A percentile compares a stretch with the other conserved stretches of the same genome.
Conservation (phyloP, 257 asterid species). For the Solanum rostratum region DNA sequence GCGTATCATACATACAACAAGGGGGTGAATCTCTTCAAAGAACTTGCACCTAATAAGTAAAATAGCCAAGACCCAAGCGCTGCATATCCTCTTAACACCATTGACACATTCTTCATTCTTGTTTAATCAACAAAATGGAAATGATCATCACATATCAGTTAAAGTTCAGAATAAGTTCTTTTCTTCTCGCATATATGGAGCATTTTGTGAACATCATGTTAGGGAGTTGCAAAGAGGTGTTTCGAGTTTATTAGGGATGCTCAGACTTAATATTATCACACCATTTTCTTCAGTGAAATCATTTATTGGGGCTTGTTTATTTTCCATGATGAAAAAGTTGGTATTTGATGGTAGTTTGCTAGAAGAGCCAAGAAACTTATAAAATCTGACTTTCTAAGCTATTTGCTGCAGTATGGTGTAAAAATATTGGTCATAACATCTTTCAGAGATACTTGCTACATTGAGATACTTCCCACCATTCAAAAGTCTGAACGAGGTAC, state of each 20-base stretch:
- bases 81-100: background rate
- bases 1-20: background rate
- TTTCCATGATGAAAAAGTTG: background rate
- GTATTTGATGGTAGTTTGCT: background rate
- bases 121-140: background rate
- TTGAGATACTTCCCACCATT: constrained; percentile 76
- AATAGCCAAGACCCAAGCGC: background rate
- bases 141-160: background rate
- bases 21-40: background rate
- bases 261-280: background rate
- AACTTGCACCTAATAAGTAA: background rate
- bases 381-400: constrained; percentile 11
- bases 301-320: background rate
- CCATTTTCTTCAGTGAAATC: background rate
- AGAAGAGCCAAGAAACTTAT: background rate
- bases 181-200: background rate
- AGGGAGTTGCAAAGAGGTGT: background rate
- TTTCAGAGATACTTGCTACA: constrained; percentile 90
- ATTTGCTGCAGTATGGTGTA: constrained; percentile 81
- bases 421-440: constrained; percentile 88
- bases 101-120: background rate
- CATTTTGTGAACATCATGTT: background rate
- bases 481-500: constrained; percentile 93
- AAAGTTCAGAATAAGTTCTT: background rate
- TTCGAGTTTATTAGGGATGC: background rate